phyloP scores from a whole-genome alignment of 441 rosid genomes.

The Jatropha multifida region DNA sequence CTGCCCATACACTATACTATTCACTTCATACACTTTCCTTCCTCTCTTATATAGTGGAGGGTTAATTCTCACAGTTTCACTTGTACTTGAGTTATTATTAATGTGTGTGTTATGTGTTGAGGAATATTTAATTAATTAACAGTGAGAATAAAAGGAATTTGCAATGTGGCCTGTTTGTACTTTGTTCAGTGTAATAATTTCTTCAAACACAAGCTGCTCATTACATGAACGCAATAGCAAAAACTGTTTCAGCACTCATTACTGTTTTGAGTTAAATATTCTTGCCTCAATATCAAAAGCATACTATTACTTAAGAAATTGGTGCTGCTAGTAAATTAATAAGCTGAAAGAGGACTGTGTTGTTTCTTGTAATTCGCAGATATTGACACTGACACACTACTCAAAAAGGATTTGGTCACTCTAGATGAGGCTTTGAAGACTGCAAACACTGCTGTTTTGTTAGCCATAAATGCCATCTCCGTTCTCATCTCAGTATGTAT shows the following conservation, averaged over 20 bases:
- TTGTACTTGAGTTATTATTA: background rate
- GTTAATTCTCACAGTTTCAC: background rate
- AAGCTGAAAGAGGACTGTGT: slow-evolving; percentile 17
- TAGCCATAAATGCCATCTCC: slow-evolving; percentile 67
- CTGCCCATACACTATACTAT: background rate
- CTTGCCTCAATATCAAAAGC: background rate
- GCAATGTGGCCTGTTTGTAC: background rate
- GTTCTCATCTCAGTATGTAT: slow-evolving; percentile 63
- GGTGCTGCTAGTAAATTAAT: slow-evolving; percentile 18
- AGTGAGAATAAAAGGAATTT: background rate
- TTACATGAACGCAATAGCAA: background rate
- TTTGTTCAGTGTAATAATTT: background rate
- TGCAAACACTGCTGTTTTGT: slow-evolving; percentile 77
- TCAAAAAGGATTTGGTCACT: slow-evolving; percentile 80
- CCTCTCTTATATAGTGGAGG: background rate
- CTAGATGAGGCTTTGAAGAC: slow-evolving; percentile 85
- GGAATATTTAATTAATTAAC: background rate
- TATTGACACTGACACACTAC: slow-evolving; percentile 79
- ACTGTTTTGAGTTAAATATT: background rate
- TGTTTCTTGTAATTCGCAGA: slow-evolving; percentile 41
- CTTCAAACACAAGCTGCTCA: slow-evolving; percentile 1
- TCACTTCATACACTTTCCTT: background rate
- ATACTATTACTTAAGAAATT: background rate
- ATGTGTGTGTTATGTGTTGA: background rate
- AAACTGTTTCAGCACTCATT: background rate